phyloP scores from a whole-genome alignment of 768 basidiomycete species.

The Amanita subjunquillea region DNA sequence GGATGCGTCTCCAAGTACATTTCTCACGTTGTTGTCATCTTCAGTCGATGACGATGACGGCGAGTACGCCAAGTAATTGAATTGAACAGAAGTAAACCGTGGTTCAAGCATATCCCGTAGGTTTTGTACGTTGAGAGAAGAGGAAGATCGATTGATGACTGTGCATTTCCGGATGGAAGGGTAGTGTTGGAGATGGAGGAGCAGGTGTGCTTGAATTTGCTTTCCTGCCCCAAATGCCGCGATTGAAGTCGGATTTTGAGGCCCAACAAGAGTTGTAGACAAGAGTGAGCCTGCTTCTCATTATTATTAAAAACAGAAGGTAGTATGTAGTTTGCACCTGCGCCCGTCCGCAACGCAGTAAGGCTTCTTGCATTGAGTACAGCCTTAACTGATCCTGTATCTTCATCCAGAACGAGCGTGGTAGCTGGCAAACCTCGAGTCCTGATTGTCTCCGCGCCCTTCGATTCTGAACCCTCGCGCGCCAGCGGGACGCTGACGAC shows the following conservation, averaged over 20 bases:
- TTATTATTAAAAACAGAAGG: constrained; percentile 18
- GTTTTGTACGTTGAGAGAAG: constrained; percentile 32
- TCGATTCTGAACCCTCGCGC: constrained; percentile 12
- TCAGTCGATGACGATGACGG: background rate
- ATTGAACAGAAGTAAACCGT: constrained; percentile 15
- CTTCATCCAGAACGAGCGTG: constrained; percentile 68
- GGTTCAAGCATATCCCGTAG: constrained; percentile 19
- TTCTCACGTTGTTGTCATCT: constrained; percentile 12
- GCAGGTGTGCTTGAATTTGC: constrained; percentile 57
- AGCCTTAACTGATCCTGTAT: constrained; percentile 57
- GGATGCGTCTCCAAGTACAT: constrained; percentile 20
- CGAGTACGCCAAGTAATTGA: constrained; percentile 12
- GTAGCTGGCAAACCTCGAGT: constrained; percentile 59
- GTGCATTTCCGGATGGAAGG: constrained; percentile 32
- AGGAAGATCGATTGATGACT: constrained; percentile 49
- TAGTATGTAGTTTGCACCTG: constrained; percentile 44
- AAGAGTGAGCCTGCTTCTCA: constrained; percentile 49
- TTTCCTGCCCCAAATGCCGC: constrained; percentile 68
- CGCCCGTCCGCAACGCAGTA: constrained; percentile 77
- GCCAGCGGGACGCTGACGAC: constrained; percentile 59
- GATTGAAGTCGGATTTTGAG: constrained; percentile 27
- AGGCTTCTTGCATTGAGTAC: constrained; percentile 69
- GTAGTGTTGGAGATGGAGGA: constrained; percentile 49
- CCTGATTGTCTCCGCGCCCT: too few species aligned
- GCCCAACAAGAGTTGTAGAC: constrained; percentile 45